Evolutionary conservation across 2,329 filamentous ascomycete species (phyloP).

Genomic region (Monosporascus sp.): DNA sequence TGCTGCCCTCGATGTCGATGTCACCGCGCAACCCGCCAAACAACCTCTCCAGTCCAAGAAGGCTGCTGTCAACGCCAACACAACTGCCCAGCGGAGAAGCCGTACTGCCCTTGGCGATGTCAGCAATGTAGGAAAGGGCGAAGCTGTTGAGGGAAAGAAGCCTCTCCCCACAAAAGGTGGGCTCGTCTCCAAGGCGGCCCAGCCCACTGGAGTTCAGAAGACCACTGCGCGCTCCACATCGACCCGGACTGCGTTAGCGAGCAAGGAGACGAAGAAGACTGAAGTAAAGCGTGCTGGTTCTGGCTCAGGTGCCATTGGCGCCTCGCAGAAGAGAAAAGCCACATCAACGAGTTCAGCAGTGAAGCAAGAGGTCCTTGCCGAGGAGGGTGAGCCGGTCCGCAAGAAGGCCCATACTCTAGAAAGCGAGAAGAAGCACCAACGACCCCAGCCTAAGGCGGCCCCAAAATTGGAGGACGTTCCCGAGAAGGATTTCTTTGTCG

Average conservation of each 20-base stretch:
- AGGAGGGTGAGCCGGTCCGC: conserved; percentile 63
- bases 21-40: conserved; percentile 50
- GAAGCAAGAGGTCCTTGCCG: conserved; percentile 55
- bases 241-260: conserved; percentile 56
- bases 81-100: conserved; percentile 57
- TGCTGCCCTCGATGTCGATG: conserved; percentile 64
- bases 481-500: conserved; percentile 24
- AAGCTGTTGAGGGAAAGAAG: conserved; percentile 72
- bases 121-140: conserved; percentile 86
- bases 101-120: conserved; percentile 84
- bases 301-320: conserved; percentile 63
- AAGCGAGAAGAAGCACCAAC: conserved; percentile 44
- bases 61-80: conserved; percentile 44
- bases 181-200: conserved; percentile 73
- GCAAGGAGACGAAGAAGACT: conserved; percentile 66
- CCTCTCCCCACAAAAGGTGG: conserved; percentile 56
- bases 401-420: conserved; percentile 59
- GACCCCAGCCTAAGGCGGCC: conserved; percentile 25
- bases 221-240: conserved; percentile 48
- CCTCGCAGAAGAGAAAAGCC: conserved; percentile 63
- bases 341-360: conserved; percentile 46
- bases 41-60: conserved; percentile 70
- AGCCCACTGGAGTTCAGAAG: conserved; percentile 81
- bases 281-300: conserved; percentile 70
- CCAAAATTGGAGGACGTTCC: conserved; percentile 26